Base-by-base conservation (phyloP, 148 eudicot species). In the Cornus suecica region DNA sequence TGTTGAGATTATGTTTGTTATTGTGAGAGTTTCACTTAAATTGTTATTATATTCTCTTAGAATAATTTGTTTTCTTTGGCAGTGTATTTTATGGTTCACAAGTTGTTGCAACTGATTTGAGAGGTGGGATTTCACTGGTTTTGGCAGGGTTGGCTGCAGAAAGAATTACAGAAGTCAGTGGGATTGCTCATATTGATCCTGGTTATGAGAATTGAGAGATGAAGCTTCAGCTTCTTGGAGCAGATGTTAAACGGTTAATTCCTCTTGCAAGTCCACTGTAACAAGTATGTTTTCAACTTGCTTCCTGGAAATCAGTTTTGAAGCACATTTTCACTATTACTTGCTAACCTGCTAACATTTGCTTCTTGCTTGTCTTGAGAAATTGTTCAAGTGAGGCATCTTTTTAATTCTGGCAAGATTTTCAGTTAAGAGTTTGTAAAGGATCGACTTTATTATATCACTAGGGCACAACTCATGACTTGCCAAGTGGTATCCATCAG, bases 61-160 rank as follows among this genome's bases (percentile, higher is more conserved):
- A n/a, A n/a, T n/a, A n/a, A n/a, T n/a, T 71, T 22, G 1, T 15
- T 66, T 15, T 51, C n/a, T 73, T 61, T 75, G 23, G 16, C 66
- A 75, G 72, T 63, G 25, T 30, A 8, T 20, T 70, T 6, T 16
- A 25, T 52, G 83, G 83, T 37, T 51, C 60, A 31, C 71, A 8
- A 20, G 83, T 80, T 41, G 26, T 10, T 65, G 76, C 83, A 24
- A 65, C 58, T 70, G 79, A 80, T 64, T 70, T 76, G 28, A 63
- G 79, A 65, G 83, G 79, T 5, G 83, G 79, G 11, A 62, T 30
- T 24, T 65, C 83, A 34, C 51, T 80, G 51, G 76, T 80, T 51
- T 76, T 80, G 26, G 76, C 76, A 2, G 83, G 72, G 7, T 54
- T 80, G 67, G 83, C 79, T 52, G 75, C 83, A 13, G 67, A 70